Base-by-base conservation (phyloP, 495 filamentous ascomycete species). In the Ramalina intermedia region DNA sequence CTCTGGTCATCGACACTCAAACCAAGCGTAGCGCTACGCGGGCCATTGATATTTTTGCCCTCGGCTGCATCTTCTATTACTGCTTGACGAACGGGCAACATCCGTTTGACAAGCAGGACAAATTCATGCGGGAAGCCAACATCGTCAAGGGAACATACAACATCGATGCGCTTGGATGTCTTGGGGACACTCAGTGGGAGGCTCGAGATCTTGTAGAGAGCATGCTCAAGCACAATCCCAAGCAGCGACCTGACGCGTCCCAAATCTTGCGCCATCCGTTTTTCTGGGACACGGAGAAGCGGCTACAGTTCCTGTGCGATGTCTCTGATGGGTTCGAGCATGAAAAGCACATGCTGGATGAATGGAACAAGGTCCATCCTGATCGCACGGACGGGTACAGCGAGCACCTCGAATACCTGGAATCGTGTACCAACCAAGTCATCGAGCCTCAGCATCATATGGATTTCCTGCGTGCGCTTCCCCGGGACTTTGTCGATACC, bases 31-130 rank as follows among this genome's bases (percentile, higher is more conserved):
- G 90, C 17, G 91, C 91, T 23, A 98, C 93, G 23, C 79, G 90
- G 5, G 83, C 91, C 20, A 95, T 96, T 55, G 91, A 98, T 61
- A 93, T 96, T 26, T 98, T 96, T 67, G 91, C 87, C 3, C 72
- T 96, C 24, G 91, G 91, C 7, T 86, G 94, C 41, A 88, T 96
- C 42, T 96, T 94, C 66, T 96, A 86, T 65, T 98, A 95, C 57
- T 87, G 96, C 46, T 73, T 96, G 35, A 94, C 93, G 2, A 76
- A 82, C 48, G 91, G 91, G 37, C 71, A 70, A n/a, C 91, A 98
- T 66, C 91, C 93, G 1, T 98, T 90, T 60, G 91, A 95, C 59
- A 88, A 87, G 58, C 82, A 85, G 45, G 87, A 90, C 55, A 80
- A 86, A 41, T 96, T 85, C 65, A 91, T 94, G 76, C 81, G 91